phyloP scores from a whole-genome alignment of 192 early-diverging fungal genomes.

The Obelidium mucronatum region DNA sequence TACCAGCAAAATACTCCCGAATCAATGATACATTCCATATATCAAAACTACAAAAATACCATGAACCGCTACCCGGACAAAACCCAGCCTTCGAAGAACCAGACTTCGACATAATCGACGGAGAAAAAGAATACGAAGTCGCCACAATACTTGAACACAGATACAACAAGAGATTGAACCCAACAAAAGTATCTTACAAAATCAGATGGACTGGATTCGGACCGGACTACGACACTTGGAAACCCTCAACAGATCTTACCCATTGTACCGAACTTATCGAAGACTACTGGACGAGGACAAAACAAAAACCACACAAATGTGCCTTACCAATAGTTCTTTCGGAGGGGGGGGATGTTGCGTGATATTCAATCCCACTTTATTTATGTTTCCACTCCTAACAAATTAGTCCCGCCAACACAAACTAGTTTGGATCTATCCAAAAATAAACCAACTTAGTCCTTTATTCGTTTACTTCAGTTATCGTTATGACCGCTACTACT shows the following conservation, averaged over 20 bases:
- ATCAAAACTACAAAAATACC: background rate
- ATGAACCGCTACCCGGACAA: background rate
- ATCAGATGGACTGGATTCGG: background rate
- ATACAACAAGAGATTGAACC: background rate
- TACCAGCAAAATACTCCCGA: background rate
- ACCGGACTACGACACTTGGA: background rate
- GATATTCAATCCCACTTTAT: too few relatives aligned
- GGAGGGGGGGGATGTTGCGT: too few relatives aligned
- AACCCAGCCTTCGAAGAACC: background rate
- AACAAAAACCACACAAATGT: too few relatives aligned
- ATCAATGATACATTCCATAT: background rate
- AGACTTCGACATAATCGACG: constrained; percentile 1
- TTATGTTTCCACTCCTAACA: too few relatives aligned
- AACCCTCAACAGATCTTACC: background rate
- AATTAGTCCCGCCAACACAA: too few relatives aligned
- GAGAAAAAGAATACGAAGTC: background rate
- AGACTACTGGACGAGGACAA: background rate
- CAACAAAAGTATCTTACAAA: background rate
- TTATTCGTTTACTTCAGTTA: too few relatives aligned
- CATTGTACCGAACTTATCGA: background rate
- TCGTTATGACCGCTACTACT: too few relatives aligned
- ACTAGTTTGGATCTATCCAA: too few relatives aligned
- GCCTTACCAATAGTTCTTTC: too few relatives aligned
- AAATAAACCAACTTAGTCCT: too few relatives aligned
- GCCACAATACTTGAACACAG: background rate